Percentiles rank a stretch among this genome's conserved stretches.
Evolutionary conservation across 163 green algal species (phyloP).

Genomic region (Chlorella variabilis): DNA sequence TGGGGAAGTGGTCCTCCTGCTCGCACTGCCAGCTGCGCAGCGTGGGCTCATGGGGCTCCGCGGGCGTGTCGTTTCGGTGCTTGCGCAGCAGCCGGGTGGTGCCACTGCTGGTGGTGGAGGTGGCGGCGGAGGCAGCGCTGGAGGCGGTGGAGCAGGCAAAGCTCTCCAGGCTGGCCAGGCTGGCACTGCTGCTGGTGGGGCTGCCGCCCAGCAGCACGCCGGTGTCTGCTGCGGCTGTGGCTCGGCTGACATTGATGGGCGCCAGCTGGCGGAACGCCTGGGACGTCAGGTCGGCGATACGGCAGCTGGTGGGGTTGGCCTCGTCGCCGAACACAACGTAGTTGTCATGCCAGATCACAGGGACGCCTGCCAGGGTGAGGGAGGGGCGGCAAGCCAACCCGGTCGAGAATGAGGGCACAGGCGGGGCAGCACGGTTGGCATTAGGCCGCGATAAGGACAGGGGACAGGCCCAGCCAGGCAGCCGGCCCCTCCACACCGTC

Average conservation of each 20-base stretch:
- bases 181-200: neutral
- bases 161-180: constrained; percentile 21
- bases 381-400: no score
- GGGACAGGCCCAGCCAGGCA: no score
- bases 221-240: neutral
- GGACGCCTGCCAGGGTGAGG: constrained; percentile 44
- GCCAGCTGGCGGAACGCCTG: constrained; percentile 64
- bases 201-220: constrained; percentile 4
- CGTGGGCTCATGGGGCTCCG: constrained; percentile 26
- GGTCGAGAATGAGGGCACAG: neutral
- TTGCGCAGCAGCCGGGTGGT: constrained; percentile 39
- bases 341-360: constrained; percentile 84
- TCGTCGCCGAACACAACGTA: constrained; percentile 63
- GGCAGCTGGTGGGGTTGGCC: constrained; percentile 32
- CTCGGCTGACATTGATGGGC: constrained; percentile 20
- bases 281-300: constrained; percentile 62
- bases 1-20: constrained; percentile 73
- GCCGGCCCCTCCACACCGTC: no score
- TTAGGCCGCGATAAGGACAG: no score
- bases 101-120: neutral
- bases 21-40: constrained; percentile 36
- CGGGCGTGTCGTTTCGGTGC: constrained; percentile 25
- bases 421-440: no score
- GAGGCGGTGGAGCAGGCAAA: neutral
- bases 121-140: neutral